Evolutionary conservation across 805 yeast genomes (phyloP).

Genomic region (Myxozyma neotropica): DNA sequence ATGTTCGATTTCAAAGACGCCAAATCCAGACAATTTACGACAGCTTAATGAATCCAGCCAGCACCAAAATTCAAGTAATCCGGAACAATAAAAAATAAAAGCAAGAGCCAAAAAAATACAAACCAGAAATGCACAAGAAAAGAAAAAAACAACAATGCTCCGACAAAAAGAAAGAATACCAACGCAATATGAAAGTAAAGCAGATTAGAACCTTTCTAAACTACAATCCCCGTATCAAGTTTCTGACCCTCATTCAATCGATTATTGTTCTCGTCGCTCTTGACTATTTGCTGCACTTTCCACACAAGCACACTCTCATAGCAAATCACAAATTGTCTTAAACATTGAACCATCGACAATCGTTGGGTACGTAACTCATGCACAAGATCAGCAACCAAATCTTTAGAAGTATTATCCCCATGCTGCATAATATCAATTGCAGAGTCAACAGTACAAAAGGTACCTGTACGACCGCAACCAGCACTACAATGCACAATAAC

Average conservation of each 20-base stretch:
- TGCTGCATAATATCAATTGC: conserved; percentile 48
- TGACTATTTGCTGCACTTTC: conserved; percentile 14
- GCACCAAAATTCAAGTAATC: too few species aligned
- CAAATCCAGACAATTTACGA: too few species aligned
- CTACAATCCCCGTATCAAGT: too few species aligned
- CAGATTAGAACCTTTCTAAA: too few species aligned
- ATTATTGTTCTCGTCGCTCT: background rate
- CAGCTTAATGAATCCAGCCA: too few species aligned
- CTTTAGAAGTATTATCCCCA: conserved; percentile 43
- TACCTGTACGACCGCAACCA: conserved; percentile 97
- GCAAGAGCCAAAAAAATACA: too few species aligned
- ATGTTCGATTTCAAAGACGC: too few species aligned
- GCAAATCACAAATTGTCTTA: conserved; percentile 72
- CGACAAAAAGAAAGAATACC: too few species aligned
- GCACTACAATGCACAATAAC: conserved; percentile 90
- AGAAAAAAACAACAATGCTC: too few species aligned
- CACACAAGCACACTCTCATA: conserved; percentile 56
- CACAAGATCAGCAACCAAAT: conserved; percentile 64
- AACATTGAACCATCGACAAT: conserved; percentile 80
- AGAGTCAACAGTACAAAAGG: conserved; percentile 56
- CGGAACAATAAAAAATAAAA: too few species aligned
- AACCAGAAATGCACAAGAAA: too few species aligned
- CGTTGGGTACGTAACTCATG: conserved; percentile 72
- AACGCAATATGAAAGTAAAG: too few species aligned
- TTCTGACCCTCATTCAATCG: background rate